Base-by-base conservation (phyloP, 345 rosid genomes). In the Leavenworthia alabamica region DNA sequence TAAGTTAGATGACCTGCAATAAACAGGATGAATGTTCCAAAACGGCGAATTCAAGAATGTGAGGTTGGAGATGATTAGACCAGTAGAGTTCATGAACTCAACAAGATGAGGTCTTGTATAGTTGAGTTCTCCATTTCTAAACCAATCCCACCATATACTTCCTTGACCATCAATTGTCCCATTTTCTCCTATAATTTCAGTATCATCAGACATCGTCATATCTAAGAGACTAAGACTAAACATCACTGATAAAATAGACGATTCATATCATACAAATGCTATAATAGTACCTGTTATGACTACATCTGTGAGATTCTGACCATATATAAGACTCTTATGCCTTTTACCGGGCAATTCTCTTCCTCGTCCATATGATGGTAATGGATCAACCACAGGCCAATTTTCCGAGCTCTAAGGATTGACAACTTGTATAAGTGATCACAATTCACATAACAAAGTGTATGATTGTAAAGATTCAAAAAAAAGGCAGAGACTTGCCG, bases 141-240 rank as follows among this genome's bases (percentile, higher is more conserved):
- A 93, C 85, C 92, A 79, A 43, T 82, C 73, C 99, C 99, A 89
- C 99, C 97, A 93, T 47, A 74, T 36, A 61, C 81, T 78, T 68
- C 99, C 99, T 82, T 93, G 99, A 44, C 99, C 99, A 73, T 93
- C 92, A 23, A 93, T 73, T 41, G 94, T 85, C 63, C 99, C 99
- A 71, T 89, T 93, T 42, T 87, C 88, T 42, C 99, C 99, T 93
- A 76, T 62, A 52, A 47, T 39, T 7, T 8, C 19, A 2, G n/a
- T 65, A 57, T 60, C 45, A 66, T 60, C 43, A 36, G 64, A 56
- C 22, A 56, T 19, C 22, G 47, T 11, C 12, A 50, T 13, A 24
- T 40, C 22, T 15, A 33, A 39, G 9, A 13, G 26, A 9, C 36
- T 31, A 31, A 19, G 15, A n/a, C 51, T 12, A 62, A 62, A 10